These are phyloP conservation scores for Phaeomoniella chlamydospora DNA, from an alignment of 2,329 filamentous ascomycete species.

Conservation along the genomic window DNA sequence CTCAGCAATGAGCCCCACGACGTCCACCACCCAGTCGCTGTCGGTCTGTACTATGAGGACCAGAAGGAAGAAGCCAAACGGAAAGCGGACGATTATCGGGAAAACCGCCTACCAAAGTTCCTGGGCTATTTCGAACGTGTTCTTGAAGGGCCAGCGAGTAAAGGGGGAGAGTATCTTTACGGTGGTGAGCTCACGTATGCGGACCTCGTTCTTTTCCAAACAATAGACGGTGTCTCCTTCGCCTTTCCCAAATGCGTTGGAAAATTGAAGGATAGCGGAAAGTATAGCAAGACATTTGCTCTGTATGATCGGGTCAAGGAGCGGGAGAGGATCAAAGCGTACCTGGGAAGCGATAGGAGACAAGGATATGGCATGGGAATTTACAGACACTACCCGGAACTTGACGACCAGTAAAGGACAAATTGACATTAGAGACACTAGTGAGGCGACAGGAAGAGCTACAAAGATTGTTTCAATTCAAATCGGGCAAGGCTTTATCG, in stretches of 20 bases:
- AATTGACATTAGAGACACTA: no score
- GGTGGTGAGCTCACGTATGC: constrained; percentile 53
- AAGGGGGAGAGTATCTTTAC: constrained; percentile 51
- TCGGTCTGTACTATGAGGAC: constrained; percentile 53
- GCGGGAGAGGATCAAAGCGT: constrained; percentile 50
- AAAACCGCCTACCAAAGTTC: constrained; percentile 55
- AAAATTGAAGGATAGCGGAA: constrained; percentile 36
- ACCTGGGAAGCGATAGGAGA: constrained; percentile 52
- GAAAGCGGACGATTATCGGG: constrained; percentile 42
- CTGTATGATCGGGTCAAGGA: constrained; percentile 50
- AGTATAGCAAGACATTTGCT: constrained; percentile 47
- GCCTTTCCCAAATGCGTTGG: constrained; percentile 57
- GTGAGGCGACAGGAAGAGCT: no score
- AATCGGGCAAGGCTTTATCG: not conserved
- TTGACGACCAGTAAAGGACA: constrained; percentile 37
- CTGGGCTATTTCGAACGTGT: constrained; percentile 56
- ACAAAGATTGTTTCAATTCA: no score
- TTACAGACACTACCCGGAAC: constrained; percentile 58
- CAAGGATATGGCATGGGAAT: constrained; percentile 49
- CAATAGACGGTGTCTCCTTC: constrained; percentile 41
- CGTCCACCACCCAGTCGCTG: constrained; percentile 56
- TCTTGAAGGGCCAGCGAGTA: constrained; percentile 41
- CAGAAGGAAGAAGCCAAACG: constrained; percentile 54
- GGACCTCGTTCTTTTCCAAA: constrained; percentile 61
- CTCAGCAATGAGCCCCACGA: constrained; percentile 60